These are phyloP conservation scores for Naganishia onofrii DNA, from an alignment of 768 basidiomycete species.

Conservation along the genomic window DNA sequence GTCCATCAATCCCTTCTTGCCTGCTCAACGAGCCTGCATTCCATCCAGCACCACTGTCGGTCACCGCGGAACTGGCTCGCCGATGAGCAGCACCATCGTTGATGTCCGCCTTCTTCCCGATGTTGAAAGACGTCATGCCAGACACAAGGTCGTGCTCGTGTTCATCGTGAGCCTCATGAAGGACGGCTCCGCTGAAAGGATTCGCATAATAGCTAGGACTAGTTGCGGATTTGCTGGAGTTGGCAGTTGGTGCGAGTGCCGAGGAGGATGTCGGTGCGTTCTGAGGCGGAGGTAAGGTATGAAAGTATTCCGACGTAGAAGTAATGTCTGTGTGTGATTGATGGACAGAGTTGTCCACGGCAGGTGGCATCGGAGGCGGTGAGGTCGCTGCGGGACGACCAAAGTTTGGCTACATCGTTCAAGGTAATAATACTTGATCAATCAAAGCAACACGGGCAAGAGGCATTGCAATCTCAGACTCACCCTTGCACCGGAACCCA, in stretches of 20 bases:
- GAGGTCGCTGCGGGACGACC: background rate
- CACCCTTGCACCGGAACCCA: constrained; percentile 9
- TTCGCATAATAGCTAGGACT: constrained; percentile 8
- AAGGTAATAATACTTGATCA: background rate
- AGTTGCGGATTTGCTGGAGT: background rate
- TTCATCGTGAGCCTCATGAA: constrained; percentile 16
- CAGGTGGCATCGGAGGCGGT: background rate
- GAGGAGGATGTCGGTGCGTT: constrained; percentile 1
- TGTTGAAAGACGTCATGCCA: constrained; percentile 4
- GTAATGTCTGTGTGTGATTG: constrained; percentile 18
- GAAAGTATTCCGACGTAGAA: background rate
- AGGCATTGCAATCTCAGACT: background rate
- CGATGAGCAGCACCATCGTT: background rate
- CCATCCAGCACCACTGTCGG: background rate
- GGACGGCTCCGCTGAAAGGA: constrained; percentile 17
- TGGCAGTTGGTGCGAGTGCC: background rate
- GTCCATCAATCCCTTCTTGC: background rate
- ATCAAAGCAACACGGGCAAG: background rate
- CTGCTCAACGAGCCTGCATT: too few relatives aligned
- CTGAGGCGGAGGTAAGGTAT: background rate
- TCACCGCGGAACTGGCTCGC: constrained; percentile 6
- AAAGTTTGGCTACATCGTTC: constrained; percentile 10
- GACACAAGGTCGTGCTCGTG: constrained; percentile 9
- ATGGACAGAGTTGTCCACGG: constrained; percentile 10
- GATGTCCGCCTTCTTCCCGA: background rate